A percentile compares a stretch with the other conserved stretches of the same genome.
These are phyloP conservation scores for Melampsora americana DNA, from an alignment of 1,284 basidiomycete species.

Conservation along the genomic window DNA sequence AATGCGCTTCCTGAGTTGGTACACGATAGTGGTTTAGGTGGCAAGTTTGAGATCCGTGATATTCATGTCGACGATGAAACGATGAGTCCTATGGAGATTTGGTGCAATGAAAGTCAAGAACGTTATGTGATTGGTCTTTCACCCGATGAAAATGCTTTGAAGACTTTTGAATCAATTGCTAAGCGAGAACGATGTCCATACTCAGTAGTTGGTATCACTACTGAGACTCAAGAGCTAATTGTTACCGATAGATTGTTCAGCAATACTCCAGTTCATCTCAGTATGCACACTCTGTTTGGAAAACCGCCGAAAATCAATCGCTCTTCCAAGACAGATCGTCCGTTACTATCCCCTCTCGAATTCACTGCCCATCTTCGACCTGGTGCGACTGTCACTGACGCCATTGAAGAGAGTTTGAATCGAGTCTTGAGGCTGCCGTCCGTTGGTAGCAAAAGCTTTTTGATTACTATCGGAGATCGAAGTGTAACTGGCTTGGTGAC, in stretches of 20 bases:
- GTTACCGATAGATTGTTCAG: constrained; percentile 82
- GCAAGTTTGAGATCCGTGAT: constrained; percentile 89
- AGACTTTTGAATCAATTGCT: constrained; percentile 70
- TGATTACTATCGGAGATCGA: constrained; percentile 97
- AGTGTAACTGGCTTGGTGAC: constrained; percentile 89
- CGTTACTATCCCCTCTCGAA: constrained; percentile 57
- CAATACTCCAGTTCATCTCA: constrained; percentile 71
- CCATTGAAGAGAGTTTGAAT: neutral
- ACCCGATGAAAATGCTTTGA: constrained; percentile 32
- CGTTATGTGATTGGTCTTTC: constrained; percentile 82
- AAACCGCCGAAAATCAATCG: constrained; percentile 92
- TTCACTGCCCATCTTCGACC: constrained; percentile 63
- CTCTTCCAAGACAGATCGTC: constrained; percentile 61
- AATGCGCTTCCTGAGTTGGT: constrained; percentile 97
- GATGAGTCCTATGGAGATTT: constrained; percentile 99
- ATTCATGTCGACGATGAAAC: constrained; percentile 84
- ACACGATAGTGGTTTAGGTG: constrained; percentile 87
- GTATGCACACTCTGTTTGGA: constrained; percentile 94
- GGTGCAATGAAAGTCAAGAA: constrained; percentile 99
- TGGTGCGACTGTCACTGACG: constrained; percentile 9
- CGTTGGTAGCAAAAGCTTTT: constrained; percentile 92
- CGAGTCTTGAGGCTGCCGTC: constrained; percentile 85
- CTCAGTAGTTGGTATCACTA: constrained; percentile 85
- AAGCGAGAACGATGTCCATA: constrained; percentile 87
- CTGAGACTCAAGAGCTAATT: constrained; percentile 66